Percentiles rank a stretch among this genome's conserved stretches.
Conservation (phyloP, 495 filamentous ascomycete genomes). For the Lasiosphaeriaceae sp. region DNA sequence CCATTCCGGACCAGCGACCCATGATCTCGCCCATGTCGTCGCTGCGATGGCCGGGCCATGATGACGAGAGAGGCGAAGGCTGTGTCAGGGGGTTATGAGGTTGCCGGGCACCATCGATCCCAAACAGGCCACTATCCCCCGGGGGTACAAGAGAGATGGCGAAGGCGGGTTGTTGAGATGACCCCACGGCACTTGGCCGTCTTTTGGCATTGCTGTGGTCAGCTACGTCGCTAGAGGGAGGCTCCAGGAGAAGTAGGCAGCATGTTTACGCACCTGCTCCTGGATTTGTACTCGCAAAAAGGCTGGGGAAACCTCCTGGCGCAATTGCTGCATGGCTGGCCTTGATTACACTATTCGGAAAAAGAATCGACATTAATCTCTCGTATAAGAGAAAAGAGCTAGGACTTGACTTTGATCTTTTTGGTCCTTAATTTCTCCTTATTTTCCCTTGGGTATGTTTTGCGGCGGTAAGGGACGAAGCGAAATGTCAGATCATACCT, state of each 20-base stretch:
- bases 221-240: neutral
- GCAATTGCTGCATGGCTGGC: constrained; percentile 38
- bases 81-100: constrained; percentile 11
- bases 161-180: constrained; percentile 22
- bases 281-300: constrained; percentile 32
- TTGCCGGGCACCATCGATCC: constrained; percentile 3
- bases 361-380: neutral
- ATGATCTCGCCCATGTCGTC: constrained; percentile 11
- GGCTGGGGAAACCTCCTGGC: constrained; percentile 36
- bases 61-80: constrained; percentile 6
- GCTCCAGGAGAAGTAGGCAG: neutral
- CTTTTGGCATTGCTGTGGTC: constrained; percentile 9
- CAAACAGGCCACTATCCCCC: neutral
- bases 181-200: constrained; percentile 13
- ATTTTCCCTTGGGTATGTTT: no score
- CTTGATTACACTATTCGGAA: constrained; percentile 33
- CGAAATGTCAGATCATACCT: constrained; percentile 19
- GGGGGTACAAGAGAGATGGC: constrained; percentile 18
- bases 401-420: no score
- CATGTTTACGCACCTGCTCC: constrained; percentile 24
- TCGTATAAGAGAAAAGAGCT: no score
- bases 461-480: no score
- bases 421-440: no score
- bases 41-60: constrained; percentile 9
- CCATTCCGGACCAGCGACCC: constrained; percentile 17